phyloP scores from a whole-genome alignment of 225 moss, liverwort and hornwort species.

The Bryum argenteum region DNA sequence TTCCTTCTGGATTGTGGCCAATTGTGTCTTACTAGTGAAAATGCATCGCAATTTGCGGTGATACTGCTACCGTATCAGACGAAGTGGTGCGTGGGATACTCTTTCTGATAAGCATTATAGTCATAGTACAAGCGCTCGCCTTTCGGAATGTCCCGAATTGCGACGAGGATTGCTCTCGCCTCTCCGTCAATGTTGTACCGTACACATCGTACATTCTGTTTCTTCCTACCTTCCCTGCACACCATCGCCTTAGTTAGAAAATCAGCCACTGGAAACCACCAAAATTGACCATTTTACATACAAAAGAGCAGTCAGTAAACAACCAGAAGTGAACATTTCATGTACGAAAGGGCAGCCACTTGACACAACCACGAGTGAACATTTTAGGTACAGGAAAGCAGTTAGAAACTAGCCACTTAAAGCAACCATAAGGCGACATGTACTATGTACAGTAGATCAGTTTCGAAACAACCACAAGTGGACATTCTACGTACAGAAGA shows the following conservation, averaged over 20 bases:
- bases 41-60: conserved; percentile 47
- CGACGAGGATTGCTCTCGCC: conserved; percentile 77
- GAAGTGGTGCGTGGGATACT: conserved; percentile 94
- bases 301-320: too few species aligned
- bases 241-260: conserved; percentile 10
- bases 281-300: too few species aligned
- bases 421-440: too few species aligned
- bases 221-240: conserved; percentile 81
- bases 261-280: not conserved
- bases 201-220: conserved; percentile 83
- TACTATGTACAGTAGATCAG: too few species aligned
- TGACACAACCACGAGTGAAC: too few species aligned
- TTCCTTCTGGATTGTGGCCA: conserved; percentile 49
- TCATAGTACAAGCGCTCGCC: conserved; percentile 96
- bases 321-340: too few species aligned
- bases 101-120: conserved; percentile 84
- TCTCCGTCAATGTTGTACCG: conserved; percentile 87
- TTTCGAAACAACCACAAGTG: too few species aligned
- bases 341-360: too few species aligned
- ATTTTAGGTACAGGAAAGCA: not conserved
- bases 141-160: conserved; percentile 85
- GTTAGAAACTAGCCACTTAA: too few species aligned
- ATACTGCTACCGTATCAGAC: conserved; percentile 44
- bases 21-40: conserved; percentile 26
- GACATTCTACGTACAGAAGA: too few species aligned